Conservation (phyloP, 352 stramenopile species). For the Pythium pectinolyticum region DNA sequence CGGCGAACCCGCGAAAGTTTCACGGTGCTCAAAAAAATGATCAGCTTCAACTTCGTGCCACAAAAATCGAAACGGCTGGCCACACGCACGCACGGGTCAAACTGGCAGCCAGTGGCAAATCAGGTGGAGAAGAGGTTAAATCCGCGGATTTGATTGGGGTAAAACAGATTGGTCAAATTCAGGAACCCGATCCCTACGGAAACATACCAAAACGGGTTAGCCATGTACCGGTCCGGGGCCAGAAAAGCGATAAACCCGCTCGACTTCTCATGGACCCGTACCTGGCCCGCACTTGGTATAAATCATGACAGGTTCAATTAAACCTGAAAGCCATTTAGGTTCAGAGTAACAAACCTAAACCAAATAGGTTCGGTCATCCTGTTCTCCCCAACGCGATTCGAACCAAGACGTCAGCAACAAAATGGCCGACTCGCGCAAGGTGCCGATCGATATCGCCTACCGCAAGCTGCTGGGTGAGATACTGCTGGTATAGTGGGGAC, state of each 20-base stretch:
- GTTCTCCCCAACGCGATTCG: background rate
- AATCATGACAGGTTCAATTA: too few species aligned
- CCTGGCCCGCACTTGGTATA: too few species aligned
- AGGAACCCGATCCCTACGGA: too few species aligned
- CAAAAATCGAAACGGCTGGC: slow-evolving; percentile 7
- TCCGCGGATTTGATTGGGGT: slow-evolving; percentile 8
- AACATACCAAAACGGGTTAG: background rate
- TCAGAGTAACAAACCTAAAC: slow-evolving; percentile 2
- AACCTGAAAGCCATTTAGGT: too few species aligned
- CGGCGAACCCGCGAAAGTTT: too few species aligned
- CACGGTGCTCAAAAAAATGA: too few species aligned
- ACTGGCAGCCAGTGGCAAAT: slow-evolving; percentile 4
- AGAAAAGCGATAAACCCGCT: too few species aligned
- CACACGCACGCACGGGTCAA: background rate
- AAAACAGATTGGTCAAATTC: slow-evolving; percentile 21
- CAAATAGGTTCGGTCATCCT: slow-evolving; percentile 5
- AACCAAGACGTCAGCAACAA: background rate
- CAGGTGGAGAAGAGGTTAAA: slow-evolving; percentile 12
- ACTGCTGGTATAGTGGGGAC: too few species aligned
- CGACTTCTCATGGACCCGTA: too few species aligned
- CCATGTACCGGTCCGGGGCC: too few species aligned
- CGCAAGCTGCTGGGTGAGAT: slow-evolving; percentile 70
- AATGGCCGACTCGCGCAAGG: slow-evolving; percentile 61
- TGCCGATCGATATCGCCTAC: slow-evolving; percentile 82
- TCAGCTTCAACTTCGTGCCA: slow-evolving; percentile 5